phyloP scores from a whole-genome alignment of 2,329 filamentous ascomycete genomes.

The Monosporascus sp. region DNA sequence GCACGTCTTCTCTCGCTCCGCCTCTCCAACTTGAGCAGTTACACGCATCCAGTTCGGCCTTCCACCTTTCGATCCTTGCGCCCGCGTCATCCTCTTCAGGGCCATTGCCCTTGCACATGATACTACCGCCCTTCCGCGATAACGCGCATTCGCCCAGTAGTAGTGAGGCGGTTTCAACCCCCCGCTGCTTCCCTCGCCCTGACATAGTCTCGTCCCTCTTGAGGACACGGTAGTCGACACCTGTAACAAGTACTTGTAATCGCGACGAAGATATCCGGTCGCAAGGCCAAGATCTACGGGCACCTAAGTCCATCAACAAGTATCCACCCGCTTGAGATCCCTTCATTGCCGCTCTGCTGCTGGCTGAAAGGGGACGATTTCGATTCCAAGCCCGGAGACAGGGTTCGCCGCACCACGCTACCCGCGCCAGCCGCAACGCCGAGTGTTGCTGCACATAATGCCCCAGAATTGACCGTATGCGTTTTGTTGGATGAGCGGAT shows the following conservation, averaged over 20 bases:
- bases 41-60: too few relatives aligned
- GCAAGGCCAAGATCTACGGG: slow-evolving; percentile 9
- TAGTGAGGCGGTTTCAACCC: slow-evolving; percentile 10
- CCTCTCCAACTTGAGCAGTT: neutral
- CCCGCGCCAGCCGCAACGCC: slow-evolving; percentile 12
- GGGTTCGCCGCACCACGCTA: slow-evolving; percentile 9
- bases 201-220: slow-evolving; percentile 29
- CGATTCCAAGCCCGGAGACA: slow-evolving; percentile 18
- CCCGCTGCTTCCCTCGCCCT: slow-evolving; percentile 16
- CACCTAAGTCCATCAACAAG: slow-evolving; percentile 28
- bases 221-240: slow-evolving; percentile 18
- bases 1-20: neutral
- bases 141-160: slow-evolving; percentile 1
- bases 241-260: slow-evolving; percentile 7
- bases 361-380: slow-evolving; percentile 30
- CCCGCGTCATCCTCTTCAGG: neutral
- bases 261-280: slow-evolving; percentile 9
- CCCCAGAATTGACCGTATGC: slow-evolving; percentile 20
- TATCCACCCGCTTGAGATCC: slow-evolving; percentile 30
- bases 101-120: neutral
- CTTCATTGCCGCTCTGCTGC: slow-evolving; percentile 28
- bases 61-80: neutral
- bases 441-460: slow-evolving; percentile 19
- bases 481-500: slow-evolving; percentile 28
- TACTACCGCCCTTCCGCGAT: neutral